Evolutionary conservation across 306 rosid genomes (phyloP), one percentile per base, ranked within the genome.

Genomic region (Cicer yamashitae): DNA sequence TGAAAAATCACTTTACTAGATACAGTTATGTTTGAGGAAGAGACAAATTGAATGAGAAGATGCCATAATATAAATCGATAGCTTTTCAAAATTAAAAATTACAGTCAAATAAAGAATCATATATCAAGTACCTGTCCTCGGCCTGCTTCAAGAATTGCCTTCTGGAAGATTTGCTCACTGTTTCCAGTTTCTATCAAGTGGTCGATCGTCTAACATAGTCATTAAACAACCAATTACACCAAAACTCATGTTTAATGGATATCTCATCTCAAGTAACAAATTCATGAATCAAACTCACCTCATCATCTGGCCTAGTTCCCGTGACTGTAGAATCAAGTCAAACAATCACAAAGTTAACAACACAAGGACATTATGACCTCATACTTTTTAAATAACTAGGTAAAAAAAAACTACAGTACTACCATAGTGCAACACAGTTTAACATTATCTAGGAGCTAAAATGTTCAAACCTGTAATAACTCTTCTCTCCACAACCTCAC

Each of bases 401-500:
- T 51, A 64, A 12, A 65, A 34, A 37, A 15, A 10, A 45, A 76
- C 25, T 20, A 40, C 47, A 71, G 34, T 38, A 60, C 68, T 43
- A 58, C 5, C 14, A 59, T 47, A 74, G 22, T 41, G 70, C 58
- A 58, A 59, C 71, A 68, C 14, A 12, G 46, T 67, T 84, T 84
- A 65, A 14, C 71, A 68, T 50, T 38, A 40, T 82, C 76, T 67
- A 7, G 25, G 40, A 50, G 54, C 12, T 47, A 39, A 80, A 78
- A 48, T 72, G 46, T 76, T 81, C 87, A 81, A 80, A 94, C 98
- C 98, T 87, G 98, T 94, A 66, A 94, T 85, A 75, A 94, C 94
- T 85, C 98, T 86, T 87, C 98, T 90, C 88, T 94, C 98, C 74
- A 94, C 98, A 79, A 94, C 98, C 87, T 91, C 98, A 12, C 98